Base-by-base conservation (phyloP, 2,329 filamentous ascomycete species). In the Alternaria consortialis region DNA sequence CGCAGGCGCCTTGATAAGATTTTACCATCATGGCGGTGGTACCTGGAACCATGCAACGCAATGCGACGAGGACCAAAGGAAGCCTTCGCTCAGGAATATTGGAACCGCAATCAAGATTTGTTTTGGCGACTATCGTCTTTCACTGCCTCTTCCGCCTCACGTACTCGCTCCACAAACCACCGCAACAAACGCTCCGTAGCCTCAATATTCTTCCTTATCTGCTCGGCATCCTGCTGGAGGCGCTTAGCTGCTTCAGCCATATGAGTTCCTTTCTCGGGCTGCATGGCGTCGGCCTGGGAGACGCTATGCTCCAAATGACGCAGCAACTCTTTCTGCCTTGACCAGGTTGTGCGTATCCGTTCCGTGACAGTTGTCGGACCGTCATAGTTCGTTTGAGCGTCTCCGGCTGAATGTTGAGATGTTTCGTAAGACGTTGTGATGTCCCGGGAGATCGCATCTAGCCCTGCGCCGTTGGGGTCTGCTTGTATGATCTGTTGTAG, bases 111-210 rank as follows among this genome's bases (percentile, higher is more conserved):
- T 17, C 32, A 27, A n/a, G 3, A 20, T 37, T 32, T 20, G 46
- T 25, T 25, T 37, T 27, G 31, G 20, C 20, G 46, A 12, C 6
- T 5, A 1, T 25, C 17, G 15, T 17, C 31, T 13, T 47, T 32
- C 23, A 12, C 17, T 36, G 42, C 46, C 29, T 57, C 55, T n/a
- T 70, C 67, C 27, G 61, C 60, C 57, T 56, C 56, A 1, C 36
- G 31, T 11, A 66, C 32, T 31, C 58, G 56, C 7, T 66, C 62
- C 40, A 71, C 69, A 15, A 65, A 65, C 27, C 63, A 62, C 23
- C 53, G 63, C 23, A 72, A 55, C 44, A 72, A 13, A 15, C 64
- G 52, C 43, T 58, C 64, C 3, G 66, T 66, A 31, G 66, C 67
- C 23, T 64, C 46, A 1, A 70, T 15, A 4, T 69, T 66, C 48